Evolutionary conservation across 2,329 filamentous ascomycete genomes (phyloP).

Genomic region (Aspergillus phoenicis): DNA sequence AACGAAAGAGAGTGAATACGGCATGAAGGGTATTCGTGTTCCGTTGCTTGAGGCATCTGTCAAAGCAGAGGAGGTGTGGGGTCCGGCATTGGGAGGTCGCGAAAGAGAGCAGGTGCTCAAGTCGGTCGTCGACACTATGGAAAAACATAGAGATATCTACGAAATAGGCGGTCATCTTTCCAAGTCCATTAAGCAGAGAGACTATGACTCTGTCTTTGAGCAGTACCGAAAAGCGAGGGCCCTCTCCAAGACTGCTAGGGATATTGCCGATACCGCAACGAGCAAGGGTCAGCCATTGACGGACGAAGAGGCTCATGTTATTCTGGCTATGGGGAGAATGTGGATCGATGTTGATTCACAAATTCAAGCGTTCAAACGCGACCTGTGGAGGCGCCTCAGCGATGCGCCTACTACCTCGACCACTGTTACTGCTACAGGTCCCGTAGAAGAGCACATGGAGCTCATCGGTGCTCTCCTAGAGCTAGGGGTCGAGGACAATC

Average conservation of each 20-base stretch:
- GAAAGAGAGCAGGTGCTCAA: slow-evolving; percentile 90
- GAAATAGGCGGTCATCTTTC: slow-evolving; percentile 76
- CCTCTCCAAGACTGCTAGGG: slow-evolving; percentile 76
- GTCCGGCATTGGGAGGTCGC: slow-evolving; percentile 84
- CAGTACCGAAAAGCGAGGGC: slow-evolving; percentile 82
- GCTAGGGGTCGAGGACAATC: slow-evolving; percentile 90
- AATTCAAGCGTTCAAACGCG: slow-evolving; percentile 81
- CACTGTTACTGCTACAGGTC: slow-evolving; percentile 53
- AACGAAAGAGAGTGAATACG: slow-evolving; percentile 89
- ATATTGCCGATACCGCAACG: slow-evolving; percentile 62
- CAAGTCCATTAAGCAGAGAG: slow-evolving; percentile 85
- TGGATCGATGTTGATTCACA: slow-evolving; percentile 93
- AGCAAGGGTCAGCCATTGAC: slow-evolving; percentile 60
- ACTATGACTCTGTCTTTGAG: slow-evolving; percentile 85
- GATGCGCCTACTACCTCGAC: slow-evolving; percentile 62
- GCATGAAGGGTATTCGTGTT: slow-evolving; percentile 81
- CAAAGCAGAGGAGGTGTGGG: slow-evolving; percentile 97
- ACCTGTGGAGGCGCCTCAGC: slow-evolving; percentile 81
- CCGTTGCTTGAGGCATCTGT: slow-evolving; percentile 87
- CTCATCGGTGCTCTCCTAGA: slow-evolving; percentile 88
- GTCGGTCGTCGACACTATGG: slow-evolving; percentile 71
- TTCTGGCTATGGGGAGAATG: slow-evolving; percentile 87
- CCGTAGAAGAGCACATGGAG: slow-evolving; percentile 85
- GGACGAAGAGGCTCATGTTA: slow-evolving; percentile 80
- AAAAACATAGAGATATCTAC: slow-evolving; percentile 78